Evolutionary conservation across 208 protist species (phyloP).

Genomic region (Acanthamoeba lenticulata): DNA sequence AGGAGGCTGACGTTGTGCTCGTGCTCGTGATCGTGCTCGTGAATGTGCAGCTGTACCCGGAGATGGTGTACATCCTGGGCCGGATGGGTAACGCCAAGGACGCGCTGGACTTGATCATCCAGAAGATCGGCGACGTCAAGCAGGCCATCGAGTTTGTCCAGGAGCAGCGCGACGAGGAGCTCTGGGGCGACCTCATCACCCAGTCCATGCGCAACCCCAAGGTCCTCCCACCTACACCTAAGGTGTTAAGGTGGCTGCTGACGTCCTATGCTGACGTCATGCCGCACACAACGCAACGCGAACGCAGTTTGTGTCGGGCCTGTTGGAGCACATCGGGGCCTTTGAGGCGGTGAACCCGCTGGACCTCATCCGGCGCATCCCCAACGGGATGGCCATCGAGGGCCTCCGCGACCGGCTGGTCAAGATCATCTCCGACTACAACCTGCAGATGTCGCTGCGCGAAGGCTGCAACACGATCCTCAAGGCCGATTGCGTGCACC

Average conservation of each 20-base stretch:
- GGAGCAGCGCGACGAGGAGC: conserved; percentile 85
- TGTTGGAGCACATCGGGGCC: conserved; percentile 86
- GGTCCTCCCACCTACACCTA: not conserved
- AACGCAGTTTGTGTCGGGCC: conserved; percentile 76
- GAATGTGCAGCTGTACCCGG: conserved; percentile 81
- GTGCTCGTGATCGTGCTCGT: not conserved
- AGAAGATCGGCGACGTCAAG: conserved; percentile 85
- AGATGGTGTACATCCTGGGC: conserved; percentile 86
- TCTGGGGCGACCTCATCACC: conserved; percentile 88
- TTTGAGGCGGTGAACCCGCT: conserved; percentile 84
- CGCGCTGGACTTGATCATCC: conserved; percentile 86
- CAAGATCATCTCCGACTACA: conserved; percentile 88
- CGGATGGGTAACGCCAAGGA: conserved; percentile 86
- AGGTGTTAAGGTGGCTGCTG: not conserved
- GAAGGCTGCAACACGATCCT: conserved; percentile 82
- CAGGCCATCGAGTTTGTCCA: conserved; percentile 88
- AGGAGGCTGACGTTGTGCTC: conserved; percentile 44
- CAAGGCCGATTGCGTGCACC: conserved; percentile 80
- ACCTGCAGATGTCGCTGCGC: conserved; percentile 82
- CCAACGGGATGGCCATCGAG: conserved; percentile 77
- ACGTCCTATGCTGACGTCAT: not conserved
- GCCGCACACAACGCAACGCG: not conserved
- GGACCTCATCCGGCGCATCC: conserved; percentile 81
- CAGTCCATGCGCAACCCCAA: conserved; percentile 83
- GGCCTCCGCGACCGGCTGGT: conserved; percentile 84